Evolutionary conservation across 306 rosid species (phyloP).

Genomic region (Trifolium fragiferum): DNA sequence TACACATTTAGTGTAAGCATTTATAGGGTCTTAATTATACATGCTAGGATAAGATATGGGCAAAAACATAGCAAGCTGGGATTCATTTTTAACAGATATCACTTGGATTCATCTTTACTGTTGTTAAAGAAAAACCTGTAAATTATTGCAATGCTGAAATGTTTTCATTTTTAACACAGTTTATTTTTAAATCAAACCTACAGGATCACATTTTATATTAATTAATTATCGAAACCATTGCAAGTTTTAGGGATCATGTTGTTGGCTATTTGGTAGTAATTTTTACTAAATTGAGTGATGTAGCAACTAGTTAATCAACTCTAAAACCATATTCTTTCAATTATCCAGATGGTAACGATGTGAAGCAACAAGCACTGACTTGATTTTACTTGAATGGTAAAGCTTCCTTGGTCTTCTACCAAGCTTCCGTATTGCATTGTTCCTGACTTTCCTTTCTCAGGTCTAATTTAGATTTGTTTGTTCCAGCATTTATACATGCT

Average conservation of each 20-base stretch:
- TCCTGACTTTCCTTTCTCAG: neutral
- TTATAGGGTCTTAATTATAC: neutral
- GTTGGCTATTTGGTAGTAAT: neutral
- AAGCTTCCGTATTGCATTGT: neutral
- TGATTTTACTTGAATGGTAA: slow-evolving; percentile 1
- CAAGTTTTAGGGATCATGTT: neutral
- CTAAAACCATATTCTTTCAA: slow-evolving; percentile 13
- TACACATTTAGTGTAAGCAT: neutral
- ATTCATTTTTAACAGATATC: neutral
- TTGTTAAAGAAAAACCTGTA: neutral
- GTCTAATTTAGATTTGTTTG: slow-evolving; percentile 4
- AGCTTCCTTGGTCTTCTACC: slow-evolving; percentile 2
- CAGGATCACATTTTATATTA: neutral
- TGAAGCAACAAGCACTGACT: neutral
- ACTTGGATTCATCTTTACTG: neutral
- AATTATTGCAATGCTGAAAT: neutral
- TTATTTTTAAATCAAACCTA: neutral
- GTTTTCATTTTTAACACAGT: neutral
- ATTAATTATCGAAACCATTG: neutral
- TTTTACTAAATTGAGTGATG: neutral
- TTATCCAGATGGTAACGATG: neutral
- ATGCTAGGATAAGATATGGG: neutral
- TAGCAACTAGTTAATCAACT: neutral
- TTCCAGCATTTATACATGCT: slow-evolving; percentile 3
- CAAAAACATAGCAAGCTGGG: neutral